Conservation (phyloP, 345 rosid genomes). For the Euphorbia tirucalli region DNA sequence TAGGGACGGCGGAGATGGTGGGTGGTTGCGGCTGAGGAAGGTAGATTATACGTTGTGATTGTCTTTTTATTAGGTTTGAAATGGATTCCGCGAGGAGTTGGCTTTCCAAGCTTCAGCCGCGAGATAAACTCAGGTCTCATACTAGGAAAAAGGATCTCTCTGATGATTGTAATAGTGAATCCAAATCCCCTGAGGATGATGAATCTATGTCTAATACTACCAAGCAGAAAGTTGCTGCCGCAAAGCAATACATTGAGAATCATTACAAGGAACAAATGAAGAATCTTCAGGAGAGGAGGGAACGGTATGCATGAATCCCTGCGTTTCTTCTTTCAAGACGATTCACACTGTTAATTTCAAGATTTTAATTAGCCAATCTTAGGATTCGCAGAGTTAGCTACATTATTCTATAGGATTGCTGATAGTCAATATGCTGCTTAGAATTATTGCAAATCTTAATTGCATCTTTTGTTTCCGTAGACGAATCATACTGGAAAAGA, state of each 20-base stretch:
- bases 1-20: neutral
- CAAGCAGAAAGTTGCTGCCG: constrained; percentile 82
- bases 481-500: constrained; percentile 69
- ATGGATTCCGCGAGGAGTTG: constrained; percentile 88
- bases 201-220: constrained; percentile 31
- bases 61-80: neutral
- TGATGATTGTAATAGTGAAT: constrained; percentile 1
- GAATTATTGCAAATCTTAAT: no score
- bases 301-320: constrained; percentile 43
- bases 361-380: no score
- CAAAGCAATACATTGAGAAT: constrained; percentile 86
- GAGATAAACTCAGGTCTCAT: constrained; percentile 44
- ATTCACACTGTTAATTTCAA: no score
- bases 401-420: no score
- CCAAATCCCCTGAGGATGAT: constrained; percentile 5
- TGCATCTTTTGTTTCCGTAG: constrained; percentile 26
- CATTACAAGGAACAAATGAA: constrained; percentile 87
- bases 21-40: neutral
- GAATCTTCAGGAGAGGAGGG: constrained; percentile 70
- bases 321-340: neutral
- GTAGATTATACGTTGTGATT: no score
- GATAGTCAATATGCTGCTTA: no score
- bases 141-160: constrained; percentile 18
- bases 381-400: no score
- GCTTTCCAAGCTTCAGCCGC: constrained; percentile 61